phyloP scores from a whole-genome alignment of 2,329 filamentous ascomycete species.

The Cercospora citrullina region DNA sequence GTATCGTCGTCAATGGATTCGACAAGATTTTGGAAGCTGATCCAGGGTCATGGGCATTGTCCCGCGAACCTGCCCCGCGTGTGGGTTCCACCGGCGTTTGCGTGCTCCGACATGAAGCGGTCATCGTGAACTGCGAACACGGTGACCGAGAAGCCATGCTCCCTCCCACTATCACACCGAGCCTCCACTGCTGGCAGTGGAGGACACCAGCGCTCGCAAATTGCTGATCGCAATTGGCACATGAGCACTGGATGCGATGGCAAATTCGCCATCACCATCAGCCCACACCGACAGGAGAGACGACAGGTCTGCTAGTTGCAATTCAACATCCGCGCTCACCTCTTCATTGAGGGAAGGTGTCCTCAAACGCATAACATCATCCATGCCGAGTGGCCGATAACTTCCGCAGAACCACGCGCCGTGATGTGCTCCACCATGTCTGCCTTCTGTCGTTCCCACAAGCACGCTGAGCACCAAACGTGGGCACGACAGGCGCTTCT shows the following conservation, averaged over 20 bases:
- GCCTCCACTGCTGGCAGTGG: neutral
- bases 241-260: neutral
- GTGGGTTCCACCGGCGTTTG: neutral
- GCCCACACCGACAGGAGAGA: neutral
- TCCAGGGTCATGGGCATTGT: neutral
- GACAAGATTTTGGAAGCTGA: slow-evolving; percentile 3
- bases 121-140: neutral
- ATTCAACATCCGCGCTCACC: neutral
- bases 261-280: neutral
- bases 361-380: neutral
- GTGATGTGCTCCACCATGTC: neutral
- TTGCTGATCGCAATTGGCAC: neutral
- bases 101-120: neutral
- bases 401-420: neutral
- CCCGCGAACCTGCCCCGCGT: slow-evolving; percentile 3
- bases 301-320: neutral
- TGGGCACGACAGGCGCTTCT: neutral
- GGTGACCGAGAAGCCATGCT: neutral
- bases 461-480: neutral
- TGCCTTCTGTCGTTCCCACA: neutral
- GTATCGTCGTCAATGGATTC: neutral
- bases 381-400: neutral
- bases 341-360: neutral
- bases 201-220: neutral
- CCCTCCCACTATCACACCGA: neutral